Evolutionary conservation across 1,284 basidiomycete genomes (phyloP), one percentile per base, ranked within the genome.

Genomic region (Leccinum solheimii): DNA sequence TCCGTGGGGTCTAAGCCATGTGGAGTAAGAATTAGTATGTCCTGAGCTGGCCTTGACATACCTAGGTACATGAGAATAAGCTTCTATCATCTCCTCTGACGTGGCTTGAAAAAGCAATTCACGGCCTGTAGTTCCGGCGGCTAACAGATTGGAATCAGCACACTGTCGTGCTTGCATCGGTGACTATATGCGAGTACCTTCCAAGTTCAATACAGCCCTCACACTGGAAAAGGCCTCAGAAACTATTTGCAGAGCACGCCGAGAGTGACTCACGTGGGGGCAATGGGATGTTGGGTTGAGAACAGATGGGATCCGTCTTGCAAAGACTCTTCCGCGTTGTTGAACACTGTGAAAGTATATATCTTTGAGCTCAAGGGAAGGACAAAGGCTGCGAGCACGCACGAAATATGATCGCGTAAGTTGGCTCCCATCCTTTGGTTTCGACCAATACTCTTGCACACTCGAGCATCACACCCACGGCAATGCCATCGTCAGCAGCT

Each of bases 81-180:
- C 95, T 62, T 91, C 83, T 19, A 98, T 92, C 94, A 99, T 97
- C 72, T 95, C 87, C 65, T 91, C 86, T 13, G 92, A 95, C 0
- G 94, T 98, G 0, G 96, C 97, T 79, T 99, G 97, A 82, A 99
- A 99, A 13, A 98, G 83, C 8, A 98, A 80, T 69, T 96, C 94
- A 23, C 88, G 91, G 0, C 97, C 96, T 5, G 86, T 90, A 0
- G 90, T 89, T 0, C 97, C 97, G 45, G 94, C 95, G 50, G 95
- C 94, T 87, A 66, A 43, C 8, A 10, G 48, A 23, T 27, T 26
- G 11, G 19, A 43, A 55, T 70, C 16, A 68, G 59, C 3, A 53
- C 21, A 26, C 11, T 21, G 21, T 57, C 6, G 51, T 50, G 7
- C 51, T 13, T 36, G 32, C 32, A 26, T 34, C 9, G 11, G 27